These are phyloP conservation scores for Vitellaria paradoxa DNA, from an alignment of 179 eudicot genomes.

Conservation along the genomic window DNA sequence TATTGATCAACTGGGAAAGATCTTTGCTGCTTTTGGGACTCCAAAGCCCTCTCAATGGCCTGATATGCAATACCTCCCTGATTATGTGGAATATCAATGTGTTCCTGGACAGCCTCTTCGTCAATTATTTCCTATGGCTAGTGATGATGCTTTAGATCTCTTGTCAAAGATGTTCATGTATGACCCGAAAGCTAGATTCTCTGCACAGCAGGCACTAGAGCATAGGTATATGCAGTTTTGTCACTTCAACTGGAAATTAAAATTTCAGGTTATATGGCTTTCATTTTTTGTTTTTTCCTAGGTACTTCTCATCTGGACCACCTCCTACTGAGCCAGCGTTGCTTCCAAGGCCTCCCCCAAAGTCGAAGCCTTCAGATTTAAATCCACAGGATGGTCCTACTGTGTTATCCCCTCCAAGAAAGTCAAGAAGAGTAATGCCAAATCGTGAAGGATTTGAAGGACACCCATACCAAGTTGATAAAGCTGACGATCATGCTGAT, in stretches of 20 bases:
- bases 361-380: slow-evolving; percentile 55
- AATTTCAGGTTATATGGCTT: neutral
- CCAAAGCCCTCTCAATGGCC: slow-evolving; percentile 92
- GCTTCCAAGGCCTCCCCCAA: slow-evolving; percentile 84
- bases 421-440: slow-evolving; percentile 84
- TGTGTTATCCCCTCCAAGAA: slow-evolving; percentile 93
- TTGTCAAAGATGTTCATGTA: slow-evolving; percentile 90
- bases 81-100: slow-evolving; percentile 87
- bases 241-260: neutral
- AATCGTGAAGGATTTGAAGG: slow-evolving; percentile 68
- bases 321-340: slow-evolving; percentile 80
- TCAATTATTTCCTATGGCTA: slow-evolving; percentile 93
- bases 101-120: slow-evolving; percentile 80
- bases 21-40: slow-evolving; percentile 94
- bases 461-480: slow-evolving; percentile 43
- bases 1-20: slow-evolving; percentile 96
- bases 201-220: slow-evolving; percentile 94
- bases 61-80: slow-evolving; percentile 89
- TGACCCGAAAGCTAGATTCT: slow-evolving; percentile 83
- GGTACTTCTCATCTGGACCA: slow-evolving; percentile 88
- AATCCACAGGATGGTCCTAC: slow-evolving; percentile 78
- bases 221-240: slow-evolving; percentile 55
- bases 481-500: slow-evolving; percentile 49
- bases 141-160: slow-evolving; percentile 93
- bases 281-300: slow-evolving; percentile 21